Conservation (phyloP, 148 eudicot species). For the Rhododendron molle region DNA sequence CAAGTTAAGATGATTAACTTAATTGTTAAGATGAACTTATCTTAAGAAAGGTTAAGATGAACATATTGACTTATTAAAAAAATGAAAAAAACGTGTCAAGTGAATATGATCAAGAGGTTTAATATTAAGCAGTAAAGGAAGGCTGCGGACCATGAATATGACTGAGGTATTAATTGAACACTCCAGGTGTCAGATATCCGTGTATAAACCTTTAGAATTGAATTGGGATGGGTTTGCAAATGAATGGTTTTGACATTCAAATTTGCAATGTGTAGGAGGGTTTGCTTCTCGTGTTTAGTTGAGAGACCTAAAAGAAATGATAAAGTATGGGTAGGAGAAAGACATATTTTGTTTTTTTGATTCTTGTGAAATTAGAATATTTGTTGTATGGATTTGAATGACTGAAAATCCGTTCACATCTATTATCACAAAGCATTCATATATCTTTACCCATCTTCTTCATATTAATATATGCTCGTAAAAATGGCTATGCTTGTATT, state of each 20-base stretch:
- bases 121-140: too few species aligned
- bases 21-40: too few species aligned
- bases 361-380: neutral
- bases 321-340: neutral
- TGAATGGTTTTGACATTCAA: too few species aligned
- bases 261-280: too few species aligned
- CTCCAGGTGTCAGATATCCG: too few species aligned
- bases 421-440: neutral
- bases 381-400: neutral
- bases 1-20: neutral
- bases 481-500: neutral
- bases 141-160: too few species aligned
- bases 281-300: neutral
- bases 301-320: neutral
- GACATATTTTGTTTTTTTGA: neutral
- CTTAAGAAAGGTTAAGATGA: neutral
- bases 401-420: neutral
- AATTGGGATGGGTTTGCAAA: too few species aligned
- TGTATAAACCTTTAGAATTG: too few species aligned
- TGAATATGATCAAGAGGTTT: too few species aligned
- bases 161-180: too few species aligned
- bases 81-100: too few species aligned
- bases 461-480: neutral
- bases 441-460: neutral
- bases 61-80: neutral